Base-by-base conservation (phyloP, 1,139 yeast species). In the Meyerozyma smithsonii region DNA sequence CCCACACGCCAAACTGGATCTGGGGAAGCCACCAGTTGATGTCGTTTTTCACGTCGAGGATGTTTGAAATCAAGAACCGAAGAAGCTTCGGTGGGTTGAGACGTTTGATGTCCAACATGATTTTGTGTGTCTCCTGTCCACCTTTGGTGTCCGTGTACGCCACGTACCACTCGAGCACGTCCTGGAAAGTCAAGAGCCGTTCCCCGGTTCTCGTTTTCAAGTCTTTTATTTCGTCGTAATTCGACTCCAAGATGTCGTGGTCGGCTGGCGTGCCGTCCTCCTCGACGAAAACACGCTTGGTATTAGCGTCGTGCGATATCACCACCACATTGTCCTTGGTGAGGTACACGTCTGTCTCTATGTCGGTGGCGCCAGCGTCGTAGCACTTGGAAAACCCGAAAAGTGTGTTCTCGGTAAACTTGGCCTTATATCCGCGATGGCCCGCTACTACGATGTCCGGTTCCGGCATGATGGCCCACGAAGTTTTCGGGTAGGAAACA, bases 341-440 rank as follows among this genome's bases (percentile, higher is more conserved):
- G 41, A 88, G 67, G 69, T 90, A 96, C 36, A 90, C 68, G 58
- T 92, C 96, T 7, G 95, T 83, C 58, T 90, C 97, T 32, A 92
- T 73, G 8, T 79, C 74, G 16, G 77, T 74, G 20, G 86, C 89
- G 0, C 92, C 92, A 15, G 78, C 72, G 14, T 73, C 77, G 37
- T 72, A 74, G 17, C 96, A 94, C 40, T 81, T 80, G 15, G 77
- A 66, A 59, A 87, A 86, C 2, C 95, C 89, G 2, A 67, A 53
- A 14, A 88, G 49, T 4, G 96, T 84, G 59, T 90, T 90, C 55
- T 90, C 97, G 4, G 95, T 86, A 50, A 64, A 83, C 41, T 70
- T 64, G 25, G 76, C 78, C 42, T 83, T 80, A 61, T 67, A 83
- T 1, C 77, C 77, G 43, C 77, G 60, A 43, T 71, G 77, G 38